Base-by-base conservation (phyloP, 768 basidiomycete species). In the Phlebiopsis gigantea region DNA sequence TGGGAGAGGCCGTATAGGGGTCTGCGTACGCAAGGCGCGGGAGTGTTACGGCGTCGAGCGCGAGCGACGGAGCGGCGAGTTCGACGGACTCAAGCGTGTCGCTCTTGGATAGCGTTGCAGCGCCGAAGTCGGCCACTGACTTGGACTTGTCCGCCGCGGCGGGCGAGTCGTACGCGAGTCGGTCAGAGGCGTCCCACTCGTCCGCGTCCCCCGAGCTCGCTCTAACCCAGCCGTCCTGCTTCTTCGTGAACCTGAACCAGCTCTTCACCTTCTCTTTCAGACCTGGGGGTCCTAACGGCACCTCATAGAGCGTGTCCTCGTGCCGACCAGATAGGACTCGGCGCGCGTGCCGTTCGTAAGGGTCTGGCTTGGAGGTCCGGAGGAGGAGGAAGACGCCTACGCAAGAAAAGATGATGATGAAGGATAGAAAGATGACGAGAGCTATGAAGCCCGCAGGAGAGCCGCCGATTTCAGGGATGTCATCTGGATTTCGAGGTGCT, bases 341-440 rank as follows among this genome's bases (percentile, higher is more conserved):
- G 22, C 67, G 64, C n/a, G 61, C 66, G 15, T 60, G 67, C 44
- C 69, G 68, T 26, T 66, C 65, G 56, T 65, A 56, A 26, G 76
- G 71, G 31, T 71, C 72, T 25, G 75, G 75, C 34, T 73, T 72
- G 65, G 81, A 74, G 48, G 79, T 68, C 42, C 79, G 77, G 17
- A 87, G 71, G 31, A 89, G 78, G 62, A 79, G 76, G 66, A 79
- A 77, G 39, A 84, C 78, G 31, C 77, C 84, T 15, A 72, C 68
- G 65, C 77, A 81, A 48, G 79, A 77, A 28, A 73, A 63, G 57
- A 84, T 60, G 66, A 87, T 79, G 53, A 88, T 70, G 56, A 79
- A 60, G 55, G 74, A 71, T 42, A 89, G 75, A 45, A 72, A 67
- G 34, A 86, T 78, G 41, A 88, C 74, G 39, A 88, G 69, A 3